These are phyloP conservation scores for Cucurbitaria berberidis DNA, from an alignment of 2,329 filamentous ascomycete species.

Conservation along the genomic window DNA sequence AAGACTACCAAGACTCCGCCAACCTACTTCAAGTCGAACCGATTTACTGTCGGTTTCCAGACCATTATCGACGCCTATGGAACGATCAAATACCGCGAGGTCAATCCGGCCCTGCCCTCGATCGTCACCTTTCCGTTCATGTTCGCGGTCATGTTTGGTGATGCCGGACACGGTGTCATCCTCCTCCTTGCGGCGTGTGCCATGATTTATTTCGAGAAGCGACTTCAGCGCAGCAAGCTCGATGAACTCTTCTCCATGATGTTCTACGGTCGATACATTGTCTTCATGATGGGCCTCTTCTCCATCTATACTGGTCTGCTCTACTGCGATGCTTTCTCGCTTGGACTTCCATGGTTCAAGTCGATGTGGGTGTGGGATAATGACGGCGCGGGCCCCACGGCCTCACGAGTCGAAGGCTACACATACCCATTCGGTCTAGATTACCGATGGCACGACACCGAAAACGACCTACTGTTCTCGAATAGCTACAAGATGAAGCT, in stretches of 20 bases:
- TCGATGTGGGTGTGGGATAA: constrained; percentile 91
- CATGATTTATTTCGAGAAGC: constrained; percentile 97
- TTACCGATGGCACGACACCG: constrained; percentile 94
- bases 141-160: constrained; percentile 99
- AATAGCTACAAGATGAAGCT: constrained; percentile 99
- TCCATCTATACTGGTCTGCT: constrained; percentile 96
- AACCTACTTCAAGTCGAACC: constrained; percentile 97
- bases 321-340: constrained; percentile 97
- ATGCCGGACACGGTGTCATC: constrained; percentile 90
- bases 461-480: constrained; percentile 92
- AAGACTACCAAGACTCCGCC: constrained; percentile 96
- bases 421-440: constrained; percentile 96
- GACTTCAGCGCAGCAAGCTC: constrained; percentile 81
- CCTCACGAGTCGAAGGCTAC: constrained; percentile 70
- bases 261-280: constrained; percentile 98
- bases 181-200: constrained; percentile 83
- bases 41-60: constrained; percentile 97
- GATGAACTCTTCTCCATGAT: constrained; percentile 98
- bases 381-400: constrained; percentile 68
- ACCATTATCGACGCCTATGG: constrained; percentile 99
- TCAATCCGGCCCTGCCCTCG: constrained; percentile 93
- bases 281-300: constrained; percentile 96
- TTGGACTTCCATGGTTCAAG: constrained; percentile 84
- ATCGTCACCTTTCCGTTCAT: constrained; percentile 99
- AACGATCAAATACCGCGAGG: constrained; percentile 94